Evolutionary conservation across 768 basidiomycete genomes (phyloP).

Genomic region (Cystobasidium onofrii): DNA sequence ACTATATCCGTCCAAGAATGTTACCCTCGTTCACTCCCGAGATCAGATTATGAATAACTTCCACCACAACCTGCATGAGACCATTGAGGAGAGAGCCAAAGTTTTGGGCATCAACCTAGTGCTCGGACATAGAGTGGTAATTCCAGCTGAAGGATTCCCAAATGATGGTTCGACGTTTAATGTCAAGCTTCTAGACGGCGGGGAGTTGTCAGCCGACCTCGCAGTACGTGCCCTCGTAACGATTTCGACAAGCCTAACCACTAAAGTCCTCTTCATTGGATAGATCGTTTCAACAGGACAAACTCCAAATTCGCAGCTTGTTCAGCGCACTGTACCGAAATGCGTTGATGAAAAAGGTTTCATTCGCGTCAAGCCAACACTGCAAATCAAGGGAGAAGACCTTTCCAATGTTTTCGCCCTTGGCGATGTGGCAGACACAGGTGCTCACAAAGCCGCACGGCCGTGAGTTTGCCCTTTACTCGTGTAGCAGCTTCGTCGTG

Average conservation of each 20-base stretch:
- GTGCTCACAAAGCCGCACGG: constrained; percentile 24
- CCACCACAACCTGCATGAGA: constrained; percentile 44
- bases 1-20: constrained; percentile 44
- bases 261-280: not conserved
- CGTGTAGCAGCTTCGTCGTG: too few relatives aligned
- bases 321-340: not conserved
- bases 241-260: not conserved
- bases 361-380: constrained; percentile 2
- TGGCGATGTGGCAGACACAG: constrained; percentile 20
- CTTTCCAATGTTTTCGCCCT: constrained; percentile 20
- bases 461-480: constrained; percentile 2
- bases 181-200: constrained; percentile 18
- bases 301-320: not conserved
- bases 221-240: not conserved
- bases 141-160: constrained; percentile 16
- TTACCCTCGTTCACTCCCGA: constrained; percentile 47
- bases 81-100: constrained; percentile 18
- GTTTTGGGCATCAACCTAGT: not conserved
- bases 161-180: constrained; percentile 5
- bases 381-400: constrained; percentile 10
- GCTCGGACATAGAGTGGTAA: constrained; percentile 6
- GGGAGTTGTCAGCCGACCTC: not conserved
- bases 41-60: constrained; percentile 46
- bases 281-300: constrained; percentile 27
- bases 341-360: constrained; percentile 9